A percentile compares a stretch with the other conserved stretches of the same genome.
phyloP scores from a whole-genome alignment of 768 basidiomycete genomes.

The Suillus ampliporus region DNA sequence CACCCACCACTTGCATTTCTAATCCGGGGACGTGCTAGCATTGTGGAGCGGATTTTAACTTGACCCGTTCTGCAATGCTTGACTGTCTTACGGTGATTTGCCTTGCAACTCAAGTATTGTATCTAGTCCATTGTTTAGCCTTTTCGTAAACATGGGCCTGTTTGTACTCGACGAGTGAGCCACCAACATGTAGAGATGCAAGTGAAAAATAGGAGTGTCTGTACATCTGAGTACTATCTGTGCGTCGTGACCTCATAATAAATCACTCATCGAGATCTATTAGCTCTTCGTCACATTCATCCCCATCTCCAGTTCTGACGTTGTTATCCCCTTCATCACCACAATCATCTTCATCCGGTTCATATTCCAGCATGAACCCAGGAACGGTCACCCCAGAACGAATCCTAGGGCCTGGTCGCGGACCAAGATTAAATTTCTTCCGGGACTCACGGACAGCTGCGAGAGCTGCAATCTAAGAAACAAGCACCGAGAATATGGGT shows the following conservation, averaged over 20 bases:
- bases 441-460: slow-evolving; percentile 56
- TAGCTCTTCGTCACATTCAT: slow-evolving; percentile 38
- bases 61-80: too few relatives aligned
- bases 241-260: slow-evolving; percentile 5
- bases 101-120: too few relatives aligned
- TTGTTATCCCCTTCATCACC: slow-evolving; percentile 18
- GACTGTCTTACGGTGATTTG: too few relatives aligned
- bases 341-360: slow-evolving; percentile 11
- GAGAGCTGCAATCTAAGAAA: slow-evolving; percentile 58
- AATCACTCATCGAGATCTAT: slow-evolving; percentile 17
- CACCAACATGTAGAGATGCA: background rate
- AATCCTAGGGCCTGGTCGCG: slow-evolving; percentile 65
- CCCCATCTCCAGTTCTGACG: slow-evolving; percentile 26
- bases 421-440: slow-evolving; percentile 62
- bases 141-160: too few relatives aligned
- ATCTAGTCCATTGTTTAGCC: too few relatives aligned
- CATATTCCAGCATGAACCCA: slow-evolving; percentile 33
- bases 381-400: slow-evolving; percentile 61
- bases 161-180: too few relatives aligned
- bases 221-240: slow-evolving; percentile 1
- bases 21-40: too few relatives aligned
- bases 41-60: too few relatives aligned
- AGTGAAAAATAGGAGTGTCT: background rate
- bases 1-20: too few relatives aligned
- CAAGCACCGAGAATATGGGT: background rate